Percentiles rank a stretch among this genome's conserved stretches.
These are phyloP conservation scores for Phlebiopsis flavidoalba DNA, from an alignment of 768 basidiomycete species.

Conservation along the genomic window DNA sequence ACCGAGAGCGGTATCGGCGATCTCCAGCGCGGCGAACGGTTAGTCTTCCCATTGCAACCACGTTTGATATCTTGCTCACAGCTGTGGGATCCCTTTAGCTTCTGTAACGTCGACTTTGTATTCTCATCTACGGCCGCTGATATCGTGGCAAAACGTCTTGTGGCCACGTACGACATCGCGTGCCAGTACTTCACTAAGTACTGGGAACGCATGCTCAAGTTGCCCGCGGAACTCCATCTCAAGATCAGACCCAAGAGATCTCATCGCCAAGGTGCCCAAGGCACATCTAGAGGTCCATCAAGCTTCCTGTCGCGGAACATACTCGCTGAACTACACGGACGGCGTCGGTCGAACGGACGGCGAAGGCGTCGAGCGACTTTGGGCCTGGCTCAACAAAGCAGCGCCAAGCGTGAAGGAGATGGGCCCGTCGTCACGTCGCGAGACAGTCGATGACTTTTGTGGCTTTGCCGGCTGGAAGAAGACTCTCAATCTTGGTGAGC, in stretches of 20 bases:
- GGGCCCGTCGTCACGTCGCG: conserved; percentile 10
- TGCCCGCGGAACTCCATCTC: not conserved
- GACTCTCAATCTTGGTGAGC: no score
- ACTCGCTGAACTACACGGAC: conserved; percentile 16
- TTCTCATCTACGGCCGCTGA: not conserved
- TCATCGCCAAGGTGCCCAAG: not conserved
- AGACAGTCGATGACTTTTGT: conserved; percentile 17
- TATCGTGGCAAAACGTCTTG: not conserved
- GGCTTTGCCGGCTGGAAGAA: conserved; percentile 11
- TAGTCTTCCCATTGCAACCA: no score
- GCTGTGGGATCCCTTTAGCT: not conserved
- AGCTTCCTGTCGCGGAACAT: not conserved
- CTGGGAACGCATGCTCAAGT: not conserved
- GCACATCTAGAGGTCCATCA: not conserved
- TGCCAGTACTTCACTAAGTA: not conserved
- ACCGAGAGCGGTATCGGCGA: not conserved
- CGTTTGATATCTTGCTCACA: no score
- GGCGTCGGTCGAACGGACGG: conserved; percentile 20
- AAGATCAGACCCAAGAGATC: not conserved
- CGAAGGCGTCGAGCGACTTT: conserved; percentile 18
- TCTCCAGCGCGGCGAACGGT: conserved; percentile 1
- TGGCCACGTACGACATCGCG: not conserved
- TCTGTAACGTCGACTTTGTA: not conserved
- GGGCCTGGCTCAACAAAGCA: conserved; percentile 11
- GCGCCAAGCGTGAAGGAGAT: no score